Percentiles rank a stretch among this genome's conserved stretches.
phyloP scores from a whole-genome alignment of 2,329 filamentous ascomycete genomes.

The Colletotrichum zoysiae region DNA sequence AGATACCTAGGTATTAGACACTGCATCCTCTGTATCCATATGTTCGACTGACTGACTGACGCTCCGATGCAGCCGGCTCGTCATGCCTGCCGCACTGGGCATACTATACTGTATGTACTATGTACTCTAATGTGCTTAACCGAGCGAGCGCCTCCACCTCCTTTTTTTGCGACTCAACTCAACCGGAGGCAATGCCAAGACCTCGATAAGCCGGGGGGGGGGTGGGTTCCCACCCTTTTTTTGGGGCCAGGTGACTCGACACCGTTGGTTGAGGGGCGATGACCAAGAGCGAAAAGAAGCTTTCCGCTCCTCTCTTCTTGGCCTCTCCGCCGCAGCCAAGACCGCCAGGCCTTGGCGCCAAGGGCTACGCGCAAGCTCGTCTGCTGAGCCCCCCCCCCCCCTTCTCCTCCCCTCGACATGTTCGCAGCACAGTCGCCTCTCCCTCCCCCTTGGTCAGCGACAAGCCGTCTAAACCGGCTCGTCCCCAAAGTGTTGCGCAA shows the following conservation, averaged over 20 bases:
- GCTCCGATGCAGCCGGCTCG: slow-evolving; percentile 17
- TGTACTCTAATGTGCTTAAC: slow-evolving; percentile 18
- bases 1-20: no score
- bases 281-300: slow-evolving; percentile 39
- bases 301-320: slow-evolving; percentile 42
- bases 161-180: slow-evolving; percentile 29
- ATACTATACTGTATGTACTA: not conserved
- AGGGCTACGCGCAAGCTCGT: slow-evolving; percentile 40
- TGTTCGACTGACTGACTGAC: no score
- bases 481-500: slow-evolving; percentile 39
- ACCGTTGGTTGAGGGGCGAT: slow-evolving; percentile 17
- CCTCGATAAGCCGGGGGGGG: slow-evolving; percentile 15
- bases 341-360: slow-evolving; percentile 39
- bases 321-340: slow-evolving; percentile 42
- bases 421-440: slow-evolving; percentile 19
- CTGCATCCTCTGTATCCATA: no score
- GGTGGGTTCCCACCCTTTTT: slow-evolving; percentile 11
- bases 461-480: slow-evolving; percentile 37
- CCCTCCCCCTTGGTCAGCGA: slow-evolving; percentile 34
- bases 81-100: slow-evolving; percentile 3
- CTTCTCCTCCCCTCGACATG: slow-evolving; percentile 30
- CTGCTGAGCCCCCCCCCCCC: slow-evolving; percentile 17
- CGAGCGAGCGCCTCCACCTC: slow-evolving; percentile 20
- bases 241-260: slow-evolving; percentile 19
- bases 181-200: not conserved